Evolutionary conservation across 2,329 filamentous ascomycete species (phyloP).

Genomic region (Colletotrichum lini): DNA sequence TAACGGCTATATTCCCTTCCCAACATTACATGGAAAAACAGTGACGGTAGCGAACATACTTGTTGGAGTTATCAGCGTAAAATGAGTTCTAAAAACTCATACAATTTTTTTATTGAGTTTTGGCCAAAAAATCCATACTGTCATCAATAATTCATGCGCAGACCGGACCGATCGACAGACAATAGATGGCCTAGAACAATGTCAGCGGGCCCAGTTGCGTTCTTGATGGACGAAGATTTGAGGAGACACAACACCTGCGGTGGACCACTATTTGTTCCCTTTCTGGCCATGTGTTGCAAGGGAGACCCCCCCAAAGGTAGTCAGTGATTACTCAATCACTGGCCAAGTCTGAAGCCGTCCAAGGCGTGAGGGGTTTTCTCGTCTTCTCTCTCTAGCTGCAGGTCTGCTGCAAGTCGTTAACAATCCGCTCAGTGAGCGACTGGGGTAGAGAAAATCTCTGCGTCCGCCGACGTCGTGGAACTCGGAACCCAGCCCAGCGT

Average conservation of each 20-base stretch:
- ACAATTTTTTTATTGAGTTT: background rate
- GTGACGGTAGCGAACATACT: background rate
- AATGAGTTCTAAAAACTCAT: background rate
- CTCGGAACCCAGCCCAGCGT: conserved; percentile 17
- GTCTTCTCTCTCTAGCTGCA: background rate
- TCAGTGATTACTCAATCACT: background rate
- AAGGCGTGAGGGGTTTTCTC: conserved; percentile 21
- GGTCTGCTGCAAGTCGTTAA: conserved; percentile 26
- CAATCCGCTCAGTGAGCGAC: background rate
- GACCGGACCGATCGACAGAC: conserved; percentile 10
- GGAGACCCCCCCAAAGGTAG: too few relatives aligned
- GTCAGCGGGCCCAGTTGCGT: background rate
- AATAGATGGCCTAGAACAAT: conserved; percentile 1
- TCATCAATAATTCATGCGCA: background rate
- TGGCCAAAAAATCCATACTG: conserved; percentile 2
- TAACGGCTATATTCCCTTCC: too few relatives aligned
- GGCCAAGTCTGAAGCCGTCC: background rate
- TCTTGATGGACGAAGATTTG: background rate
- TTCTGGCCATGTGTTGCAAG: background rate
- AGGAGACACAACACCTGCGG: background rate
- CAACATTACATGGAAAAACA: background rate
- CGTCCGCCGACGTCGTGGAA: conserved; percentile 10
- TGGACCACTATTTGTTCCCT: background rate
- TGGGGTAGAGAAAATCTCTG: conserved; percentile 27
- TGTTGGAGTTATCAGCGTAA: background rate